A percentile compares a stretch with the other conserved stretches of the same genome.
These are phyloP conservation scores for Lenzites betulinus DNA, from an alignment of 768 basidiomycete species.

Conservation along the genomic window DNA sequence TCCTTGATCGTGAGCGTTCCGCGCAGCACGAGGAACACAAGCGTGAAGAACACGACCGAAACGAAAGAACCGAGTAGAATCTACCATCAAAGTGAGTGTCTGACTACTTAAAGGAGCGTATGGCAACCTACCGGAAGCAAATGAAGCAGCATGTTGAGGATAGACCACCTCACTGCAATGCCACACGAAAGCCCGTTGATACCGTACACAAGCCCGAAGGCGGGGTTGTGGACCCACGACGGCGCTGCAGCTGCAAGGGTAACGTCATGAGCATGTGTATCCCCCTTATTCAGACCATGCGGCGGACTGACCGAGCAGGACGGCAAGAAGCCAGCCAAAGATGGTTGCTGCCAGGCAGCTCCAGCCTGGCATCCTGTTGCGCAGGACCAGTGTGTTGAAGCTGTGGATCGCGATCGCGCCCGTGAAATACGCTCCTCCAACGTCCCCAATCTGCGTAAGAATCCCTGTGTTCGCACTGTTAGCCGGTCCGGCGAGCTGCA, in stretches of 20 bases:
- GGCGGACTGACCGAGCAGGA: slow-evolving; percentile 47
- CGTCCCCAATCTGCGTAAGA: slow-evolving; percentile 63
- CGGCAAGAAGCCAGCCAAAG: slow-evolving; percentile 57
- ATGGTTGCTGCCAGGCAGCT: slow-evolving; percentile 44
- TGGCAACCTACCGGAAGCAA: slow-evolving; percentile 56
- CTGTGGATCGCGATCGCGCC: slow-evolving; percentile 66
- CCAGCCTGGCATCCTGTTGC: slow-evolving; percentile 51
- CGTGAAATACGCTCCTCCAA: slow-evolving; percentile 65
- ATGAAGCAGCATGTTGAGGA: slow-evolving; percentile 53
- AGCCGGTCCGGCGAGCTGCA: not conserved
- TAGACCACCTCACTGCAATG: slow-evolving; percentile 44
- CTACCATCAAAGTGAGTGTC: slow-evolving; percentile 34
- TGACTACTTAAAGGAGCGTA: not conserved
- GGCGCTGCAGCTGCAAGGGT: slow-evolving; percentile 10
- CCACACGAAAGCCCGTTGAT: slow-evolving; percentile 54
- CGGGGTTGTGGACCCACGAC: slow-evolving; percentile 33
- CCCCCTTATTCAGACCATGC: too few relatives aligned
- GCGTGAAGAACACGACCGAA: slow-evolving; percentile 57
- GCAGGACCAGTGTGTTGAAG: slow-evolving; percentile 65
- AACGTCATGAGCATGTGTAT: not conserved
- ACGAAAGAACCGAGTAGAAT: slow-evolving; percentile 59
- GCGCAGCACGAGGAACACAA: slow-evolving; percentile 62
- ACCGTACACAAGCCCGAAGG: slow-evolving; percentile 52
- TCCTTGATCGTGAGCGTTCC: slow-evolving; percentile 54
- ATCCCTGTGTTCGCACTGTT: slow-evolving; percentile 9